Percentiles rank a stretch among this genome's conserved stretches.
phyloP scores from a whole-genome alignment of 148 eudicot genomes.

The Bassia scoparia region DNA sequence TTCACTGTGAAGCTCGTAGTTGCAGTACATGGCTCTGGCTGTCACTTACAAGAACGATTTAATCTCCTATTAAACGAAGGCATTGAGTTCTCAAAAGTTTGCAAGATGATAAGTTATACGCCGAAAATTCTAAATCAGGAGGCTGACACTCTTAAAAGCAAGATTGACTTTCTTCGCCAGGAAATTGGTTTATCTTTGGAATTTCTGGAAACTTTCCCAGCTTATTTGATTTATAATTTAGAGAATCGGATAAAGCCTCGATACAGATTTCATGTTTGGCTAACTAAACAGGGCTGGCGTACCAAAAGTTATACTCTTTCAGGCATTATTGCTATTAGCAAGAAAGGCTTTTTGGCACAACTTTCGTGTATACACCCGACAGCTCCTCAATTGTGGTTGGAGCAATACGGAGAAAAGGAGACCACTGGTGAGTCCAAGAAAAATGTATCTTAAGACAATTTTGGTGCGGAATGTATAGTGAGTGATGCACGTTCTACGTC shows the following conservation, averaged over 20 bases:
- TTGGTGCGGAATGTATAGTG: not conserved
- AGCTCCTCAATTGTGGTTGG: slow-evolving; percentile 56
- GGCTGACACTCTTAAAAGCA: slow-evolving; percentile 32
- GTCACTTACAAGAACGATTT: slow-evolving; percentile 52
- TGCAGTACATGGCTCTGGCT: slow-evolving; percentile 34
- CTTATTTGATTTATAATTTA: slow-evolving; percentile 49
- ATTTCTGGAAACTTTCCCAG: slow-evolving; percentile 52
- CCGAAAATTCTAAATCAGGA: slow-evolving; percentile 66
- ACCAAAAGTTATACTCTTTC: slow-evolving; percentile 38
- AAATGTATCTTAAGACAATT: not conserved
- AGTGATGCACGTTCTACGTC: not conserved
- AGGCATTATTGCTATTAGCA: slow-evolving; percentile 55
- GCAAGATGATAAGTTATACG: slow-evolving; percentile 45
- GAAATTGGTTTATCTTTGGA: slow-evolving; percentile 44
- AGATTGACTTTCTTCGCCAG: slow-evolving; percentile 47
- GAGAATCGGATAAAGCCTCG: slow-evolving; percentile 74
- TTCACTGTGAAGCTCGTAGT: slow-evolving; percentile 37
- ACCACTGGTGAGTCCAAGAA: not conserved
- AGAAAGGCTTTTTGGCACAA: slow-evolving; percentile 49
- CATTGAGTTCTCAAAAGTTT: slow-evolving; percentile 47
- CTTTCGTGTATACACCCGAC: slow-evolving; percentile 45
- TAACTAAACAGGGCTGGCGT: slow-evolving; percentile 47
- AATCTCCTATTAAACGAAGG: slow-evolving; percentile 52
- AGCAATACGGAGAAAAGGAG: slow-evolving; percentile 13
- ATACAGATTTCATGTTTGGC: slow-evolving; percentile 56